A percentile compares a stretch with the other conserved stretches of the same genome.
Conservation (phyloP, 2,329 filamentous ascomycete species). For the Sporothrix humicola region DNA sequence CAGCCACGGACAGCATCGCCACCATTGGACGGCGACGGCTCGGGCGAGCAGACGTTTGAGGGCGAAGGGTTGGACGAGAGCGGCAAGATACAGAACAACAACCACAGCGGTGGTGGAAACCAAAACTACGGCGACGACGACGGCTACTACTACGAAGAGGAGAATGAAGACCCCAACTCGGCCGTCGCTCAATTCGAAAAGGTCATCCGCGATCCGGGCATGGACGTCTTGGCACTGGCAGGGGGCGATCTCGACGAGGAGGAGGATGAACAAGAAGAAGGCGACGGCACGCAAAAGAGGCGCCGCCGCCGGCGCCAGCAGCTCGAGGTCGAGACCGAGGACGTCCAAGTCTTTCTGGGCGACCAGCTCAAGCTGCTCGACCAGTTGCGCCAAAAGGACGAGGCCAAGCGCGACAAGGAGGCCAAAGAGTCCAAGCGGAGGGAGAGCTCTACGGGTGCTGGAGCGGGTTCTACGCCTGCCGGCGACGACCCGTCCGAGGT, state of each 20-base stretch:
- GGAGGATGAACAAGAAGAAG: neutral
- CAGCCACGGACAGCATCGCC: neutral
- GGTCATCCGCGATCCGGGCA: conserved; percentile 76
- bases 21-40: neutral
- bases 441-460: conserved; percentile 29
- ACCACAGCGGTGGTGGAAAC: neutral
- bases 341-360: conserved; percentile 78
- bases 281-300: neutral
- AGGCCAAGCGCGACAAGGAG: conserved; percentile 49
- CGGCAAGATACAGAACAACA: neutral
- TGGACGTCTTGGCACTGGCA: conserved; percentile 63
- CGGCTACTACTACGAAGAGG: conserved; percentile 40
- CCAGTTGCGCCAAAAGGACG: conserved; percentile 56
- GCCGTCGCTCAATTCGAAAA: conserved; percentile 78
- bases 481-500: conserved; percentile 47
- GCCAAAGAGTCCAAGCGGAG: conserved; percentile 46
- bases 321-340: conserved; percentile 69
- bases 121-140: neutral
- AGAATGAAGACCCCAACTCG: conserved; percentile 52
- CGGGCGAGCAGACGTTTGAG: conserved; percentile 9
- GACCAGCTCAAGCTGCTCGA: conserved; percentile 80
- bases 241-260: conserved; percentile 37
- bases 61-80: neutral
- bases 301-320: conserved; percentile 28
- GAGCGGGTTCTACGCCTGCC: conserved; percentile 41